A percentile compares a stretch with the other conserved stretches of the same genome.
Evolutionary conservation across 257 asterid genomes (phyloP).

Genomic region (Echites panduratus): DNA sequence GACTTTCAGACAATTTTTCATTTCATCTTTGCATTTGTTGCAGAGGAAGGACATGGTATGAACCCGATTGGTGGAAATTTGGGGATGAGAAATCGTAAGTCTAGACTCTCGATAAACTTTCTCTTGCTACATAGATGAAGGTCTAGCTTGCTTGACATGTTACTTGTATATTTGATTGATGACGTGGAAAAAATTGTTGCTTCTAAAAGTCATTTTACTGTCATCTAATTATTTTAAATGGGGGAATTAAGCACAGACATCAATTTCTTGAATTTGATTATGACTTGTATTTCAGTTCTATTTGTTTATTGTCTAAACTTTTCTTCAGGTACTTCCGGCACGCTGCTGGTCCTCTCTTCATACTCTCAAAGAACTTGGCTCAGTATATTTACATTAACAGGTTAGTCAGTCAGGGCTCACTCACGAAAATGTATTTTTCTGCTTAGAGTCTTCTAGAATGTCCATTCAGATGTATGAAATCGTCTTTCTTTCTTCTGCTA

Average conservation of each 20-base stretch:
- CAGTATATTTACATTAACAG: conserved; percentile 74
- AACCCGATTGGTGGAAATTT: conserved; percentile 98
- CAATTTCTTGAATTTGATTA: not conserved
- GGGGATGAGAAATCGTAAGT: conserved; percentile 94
- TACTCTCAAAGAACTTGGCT: conserved; percentile 67
- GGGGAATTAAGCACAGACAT: not conserved
- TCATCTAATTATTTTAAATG: not conserved
- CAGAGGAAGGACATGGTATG: conserved; percentile 93
- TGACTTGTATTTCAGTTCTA: not conserved
- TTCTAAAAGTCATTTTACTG: not conserved
- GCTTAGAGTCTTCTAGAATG: conserved; percentile 1
- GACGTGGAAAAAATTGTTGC: not conserved
- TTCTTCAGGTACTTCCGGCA: conserved; percentile 84
- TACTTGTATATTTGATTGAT: not conserved
- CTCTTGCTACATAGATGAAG: not conserved
- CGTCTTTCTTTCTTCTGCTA: not conserved
- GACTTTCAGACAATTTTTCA: not conserved
- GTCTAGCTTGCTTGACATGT: not conserved
- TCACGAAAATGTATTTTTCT: not conserved
- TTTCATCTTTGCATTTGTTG: conserved; percentile 18
- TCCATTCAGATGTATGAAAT: not conserved
- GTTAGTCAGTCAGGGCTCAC: conserved; percentile 32
- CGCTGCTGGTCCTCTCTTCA: conserved; percentile 64
- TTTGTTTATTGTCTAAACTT: conserved; percentile 2
- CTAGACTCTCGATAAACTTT: not conserved